These are phyloP conservation scores for Cladochytrium replicatum DNA, from an alignment of 192 early-diverging fungal species.

Conservation along the genomic window DNA sequence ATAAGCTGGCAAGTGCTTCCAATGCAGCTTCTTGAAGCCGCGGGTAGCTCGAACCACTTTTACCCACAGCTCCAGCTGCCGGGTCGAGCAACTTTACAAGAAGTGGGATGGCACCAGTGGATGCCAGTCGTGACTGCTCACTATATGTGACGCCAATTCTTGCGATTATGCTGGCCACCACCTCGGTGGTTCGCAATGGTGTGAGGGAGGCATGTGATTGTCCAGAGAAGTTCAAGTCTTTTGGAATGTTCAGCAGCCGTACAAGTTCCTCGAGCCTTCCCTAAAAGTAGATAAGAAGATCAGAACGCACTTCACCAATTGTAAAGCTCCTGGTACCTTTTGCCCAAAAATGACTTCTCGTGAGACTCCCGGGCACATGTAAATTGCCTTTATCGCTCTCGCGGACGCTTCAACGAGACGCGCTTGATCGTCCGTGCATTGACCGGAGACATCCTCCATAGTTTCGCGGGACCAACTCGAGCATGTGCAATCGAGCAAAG, in stretches of 20 bases:
- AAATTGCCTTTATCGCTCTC: conserved; percentile 56
- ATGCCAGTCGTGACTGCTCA: conserved; percentile 50
- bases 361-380: conserved; percentile 41
- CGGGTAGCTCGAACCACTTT: conserved; percentile 21
- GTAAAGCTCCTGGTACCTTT: no score
- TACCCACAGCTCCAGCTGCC: no score
- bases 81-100: conserved; percentile 46
- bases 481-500: conserved; percentile 49
- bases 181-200: conserved; percentile 46
- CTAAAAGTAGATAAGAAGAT: no score
- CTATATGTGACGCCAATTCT: conserved; percentile 46
- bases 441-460: conserved; percentile 18
- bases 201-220: background rate
- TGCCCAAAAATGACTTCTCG: conserved; percentile 40
- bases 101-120: conserved; percentile 42
- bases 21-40: conserved; percentile 71
- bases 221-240: background rate
- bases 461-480: no score
- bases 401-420: conserved; percentile 57
- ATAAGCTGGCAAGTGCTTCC: conserved; percentile 60
- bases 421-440: conserved; percentile 25
- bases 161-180: conserved; percentile 54
- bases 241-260: conserved; percentile 2
- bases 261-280: conserved; percentile 13
- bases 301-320: no score